phyloP scores from a whole-genome alignment of 352 stramenopile species.

The Lagenidium sp. region DNA sequence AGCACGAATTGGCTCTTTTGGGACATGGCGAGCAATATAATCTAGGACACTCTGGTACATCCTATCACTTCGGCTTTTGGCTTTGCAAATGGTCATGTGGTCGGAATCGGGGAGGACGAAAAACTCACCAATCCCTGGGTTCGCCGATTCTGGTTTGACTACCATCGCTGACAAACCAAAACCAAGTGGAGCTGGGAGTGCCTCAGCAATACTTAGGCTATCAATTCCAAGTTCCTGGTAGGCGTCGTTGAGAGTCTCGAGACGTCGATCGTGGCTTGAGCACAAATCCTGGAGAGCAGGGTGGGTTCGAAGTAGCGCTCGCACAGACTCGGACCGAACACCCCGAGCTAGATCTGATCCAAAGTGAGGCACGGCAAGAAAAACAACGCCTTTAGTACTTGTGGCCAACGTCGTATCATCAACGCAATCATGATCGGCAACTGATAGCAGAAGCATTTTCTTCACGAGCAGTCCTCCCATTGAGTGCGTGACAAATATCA shows the following conservation, averaged over 20 bases:
- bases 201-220: conserved; percentile 66
- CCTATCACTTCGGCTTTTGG: conserved; percentile 42
- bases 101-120: conserved; percentile 48
- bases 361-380: conserved; percentile 81
- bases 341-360: conserved; percentile 64
- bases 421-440: background rate
- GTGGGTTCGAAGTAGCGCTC: conserved; percentile 61
- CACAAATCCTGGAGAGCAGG: conserved; percentile 65
- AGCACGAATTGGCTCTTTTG: conserved; percentile 1
- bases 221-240: conserved; percentile 61
- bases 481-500: conserved; percentile 84
- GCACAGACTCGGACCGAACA: conserved; percentile 55
- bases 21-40: conserved; percentile 4
- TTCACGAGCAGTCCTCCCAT: conserved; percentile 84
- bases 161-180: conserved; percentile 69
- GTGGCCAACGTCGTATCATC: conserved; percentile 25
- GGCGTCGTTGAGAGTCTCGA: conserved; percentile 55
- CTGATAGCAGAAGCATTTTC: conserved; percentile 63
- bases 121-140: conserved; percentile 64
- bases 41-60: conserved; percentile 38
- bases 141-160: conserved; percentile 63
- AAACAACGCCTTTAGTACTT: conserved; percentile 51
- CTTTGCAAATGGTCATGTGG: conserved; percentile 87
- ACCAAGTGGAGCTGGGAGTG: conserved; percentile 41
- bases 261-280: conserved; percentile 34